These are phyloP conservation scores for Penicillium decumbens DNA, from an alignment of 2,329 filamentous ascomycete species.

Conservation along the genomic window DNA sequence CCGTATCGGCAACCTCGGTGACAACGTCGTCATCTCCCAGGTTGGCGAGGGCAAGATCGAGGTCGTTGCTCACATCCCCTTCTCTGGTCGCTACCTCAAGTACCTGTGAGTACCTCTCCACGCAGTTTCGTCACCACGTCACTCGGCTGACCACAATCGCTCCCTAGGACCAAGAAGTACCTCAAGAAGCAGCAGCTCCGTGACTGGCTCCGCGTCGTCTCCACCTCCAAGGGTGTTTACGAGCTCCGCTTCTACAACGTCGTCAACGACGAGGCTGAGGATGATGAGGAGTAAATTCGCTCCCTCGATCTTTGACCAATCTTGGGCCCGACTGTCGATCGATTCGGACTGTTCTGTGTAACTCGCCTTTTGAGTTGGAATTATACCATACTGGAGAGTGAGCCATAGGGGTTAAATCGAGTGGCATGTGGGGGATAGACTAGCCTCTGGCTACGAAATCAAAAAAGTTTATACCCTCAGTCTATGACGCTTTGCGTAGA, in stretches of 20 bases:
- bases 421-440: conserved; percentile 18
- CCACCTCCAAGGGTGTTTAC: conserved; percentile 96
- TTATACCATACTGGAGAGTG: conserved; percentile 7
- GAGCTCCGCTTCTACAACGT: conserved; percentile 99
- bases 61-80: conserved; percentile 94
- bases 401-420: conserved; percentile 14
- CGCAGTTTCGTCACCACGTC: background rate
- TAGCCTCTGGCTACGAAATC: conserved; percentile 21
- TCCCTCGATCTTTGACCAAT: conserved; percentile 12
- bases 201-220: conserved; percentile 99
- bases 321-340: conserved; percentile 10
- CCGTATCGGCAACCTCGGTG: conserved; percentile 96
- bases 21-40: conserved; percentile 84
- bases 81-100: conserved; percentile 99
- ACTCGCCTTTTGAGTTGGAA: conserved; percentile 12
- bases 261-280: conserved; percentile 94
- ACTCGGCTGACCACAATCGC: conserved; percentile 6
- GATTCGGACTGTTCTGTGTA: conserved; percentile 14
- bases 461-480: conserved; percentile 25
- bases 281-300: conserved; percentile 88
- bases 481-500: background rate
- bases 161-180: conserved; percentile 95
- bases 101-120: conserved; percentile 69
- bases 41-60: conserved; percentile 95
- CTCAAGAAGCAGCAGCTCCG: conserved; percentile 99